phyloP scores from a whole-genome alignment of 2,329 filamentous ascomycete species.

The Colletotrichum salicis region DNA sequence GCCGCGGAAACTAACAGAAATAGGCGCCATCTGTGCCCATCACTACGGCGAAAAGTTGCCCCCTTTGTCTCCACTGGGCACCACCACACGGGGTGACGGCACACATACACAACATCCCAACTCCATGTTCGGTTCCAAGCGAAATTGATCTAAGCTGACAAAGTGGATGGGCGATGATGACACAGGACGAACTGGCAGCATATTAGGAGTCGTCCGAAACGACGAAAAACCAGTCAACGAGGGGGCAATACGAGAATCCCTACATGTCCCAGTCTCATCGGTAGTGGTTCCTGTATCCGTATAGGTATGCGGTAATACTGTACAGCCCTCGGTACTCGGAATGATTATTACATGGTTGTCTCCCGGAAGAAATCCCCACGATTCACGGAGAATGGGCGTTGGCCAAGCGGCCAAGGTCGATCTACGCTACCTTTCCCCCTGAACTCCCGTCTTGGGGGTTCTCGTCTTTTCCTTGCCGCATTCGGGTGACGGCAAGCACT shows the following conservation, averaged over 20 bases:
- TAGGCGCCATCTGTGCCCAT: background rate
- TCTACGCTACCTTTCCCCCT: background rate
- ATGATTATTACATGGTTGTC: background rate
- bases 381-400: background rate
- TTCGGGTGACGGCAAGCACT: background rate
- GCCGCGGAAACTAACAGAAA: background rate
- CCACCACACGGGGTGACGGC: background rate
- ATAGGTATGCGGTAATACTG: too few species aligned
- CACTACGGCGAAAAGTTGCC: background rate
- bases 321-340: background rate
- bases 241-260: background rate
- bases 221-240: background rate
- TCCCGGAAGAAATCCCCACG: background rate
- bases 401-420: slow-evolving; percentile 1
- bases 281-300: background rate
- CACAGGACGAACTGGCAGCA: background rate
- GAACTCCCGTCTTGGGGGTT: background rate
- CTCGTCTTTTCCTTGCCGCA: background rate
- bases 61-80: background rate
- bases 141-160: slow-evolving; percentile 12
- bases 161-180: background rate
- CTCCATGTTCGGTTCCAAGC: slow-evolving; percentile 5
- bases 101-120: background rate
- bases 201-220: background rate
- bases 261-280: background rate